Conservation (phyloP, 305 asterid species). For the Andrographis paniculata region DNA sequence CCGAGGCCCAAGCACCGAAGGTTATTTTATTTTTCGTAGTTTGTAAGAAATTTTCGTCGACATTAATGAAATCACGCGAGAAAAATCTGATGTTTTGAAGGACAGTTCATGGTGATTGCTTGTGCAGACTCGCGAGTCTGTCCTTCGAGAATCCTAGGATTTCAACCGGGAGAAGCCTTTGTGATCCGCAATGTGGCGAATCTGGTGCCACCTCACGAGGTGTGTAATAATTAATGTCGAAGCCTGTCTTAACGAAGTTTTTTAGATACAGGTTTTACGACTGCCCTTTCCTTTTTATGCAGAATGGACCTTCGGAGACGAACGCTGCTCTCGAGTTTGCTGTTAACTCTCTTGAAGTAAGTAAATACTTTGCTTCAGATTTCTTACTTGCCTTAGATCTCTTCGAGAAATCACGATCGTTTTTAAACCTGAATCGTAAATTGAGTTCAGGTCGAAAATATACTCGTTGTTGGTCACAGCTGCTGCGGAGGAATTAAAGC, state of each 20-base stretch:
- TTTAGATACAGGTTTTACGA: slow-evolving; percentile 3
- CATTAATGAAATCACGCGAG: background rate
- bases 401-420: too few relatives aligned
- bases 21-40: slow-evolving; percentile 25
- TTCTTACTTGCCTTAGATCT: too few relatives aligned
- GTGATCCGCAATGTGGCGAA: slow-evolving; percentile 81
- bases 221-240: slow-evolving; percentile 19
- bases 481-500: slow-evolving; percentile 96
- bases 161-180: slow-evolving; percentile 98
- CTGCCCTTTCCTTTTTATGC: slow-evolving; percentile 28
- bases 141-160: slow-evolving; percentile 81
- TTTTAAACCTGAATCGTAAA: too few relatives aligned
- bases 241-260: too few relatives aligned
- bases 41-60: slow-evolving; percentile 5
- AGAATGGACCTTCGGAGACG: slow-evolving; percentile 91
- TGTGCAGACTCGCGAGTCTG: slow-evolving; percentile 98
- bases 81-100: slow-evolving; percentile 30
- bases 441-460: slow-evolving; percentile 63
- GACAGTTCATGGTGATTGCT: slow-evolving; percentile 96
- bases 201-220: slow-evolving; percentile 87
- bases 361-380: slow-evolving; percentile 18
- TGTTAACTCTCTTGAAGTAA: slow-evolving; percentile 78
- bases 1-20: slow-evolving; percentile 77
- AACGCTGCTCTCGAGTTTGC: slow-evolving; percentile 98
- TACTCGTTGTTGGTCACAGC: slow-evolving; percentile 87